These are phyloP conservation scores for Cladosporium phlei DNA, from an alignment of 2,329 filamentous ascomycete genomes.

Conservation along the genomic window DNA sequence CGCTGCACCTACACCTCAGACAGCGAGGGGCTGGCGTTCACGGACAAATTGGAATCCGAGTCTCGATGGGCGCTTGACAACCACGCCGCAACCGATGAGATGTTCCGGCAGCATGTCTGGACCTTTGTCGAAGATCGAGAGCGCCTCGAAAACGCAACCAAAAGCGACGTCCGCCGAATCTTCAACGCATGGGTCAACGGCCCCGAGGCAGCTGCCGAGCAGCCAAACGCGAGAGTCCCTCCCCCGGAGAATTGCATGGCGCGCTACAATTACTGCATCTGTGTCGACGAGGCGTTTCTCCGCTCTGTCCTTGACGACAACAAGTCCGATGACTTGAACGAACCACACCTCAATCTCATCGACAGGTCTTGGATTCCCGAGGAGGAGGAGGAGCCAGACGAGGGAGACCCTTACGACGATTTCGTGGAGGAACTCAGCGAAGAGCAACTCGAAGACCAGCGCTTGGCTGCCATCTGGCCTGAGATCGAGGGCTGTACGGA, in stretches of 20 bases:
- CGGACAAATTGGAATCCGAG: neutral
- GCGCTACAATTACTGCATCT: neutral
- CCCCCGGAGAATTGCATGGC: neutral
- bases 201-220: neutral
- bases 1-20: conserved; percentile 17
- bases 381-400: neutral
- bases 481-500: neutral
- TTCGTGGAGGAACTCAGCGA: no score
- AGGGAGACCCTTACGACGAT: neutral
- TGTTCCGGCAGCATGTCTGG: neutral
- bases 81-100: neutral
- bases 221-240: neutral
- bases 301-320: neutral
- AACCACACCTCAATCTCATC: neutral
- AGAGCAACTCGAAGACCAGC: neutral
- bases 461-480: neutral
- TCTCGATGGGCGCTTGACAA: neutral
- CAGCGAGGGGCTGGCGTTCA: conserved; percentile 14
- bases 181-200: neutral
- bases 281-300: neutral
- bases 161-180: neutral
- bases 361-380: neutral
- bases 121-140: neutral
- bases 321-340: no score
- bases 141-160: neutral